Percentiles rank a stretch among this genome's conserved stretches.
Evolutionary conservation across 345 rosid species (phyloP).

Genomic region (Rubroshorea leprosula): DNA sequence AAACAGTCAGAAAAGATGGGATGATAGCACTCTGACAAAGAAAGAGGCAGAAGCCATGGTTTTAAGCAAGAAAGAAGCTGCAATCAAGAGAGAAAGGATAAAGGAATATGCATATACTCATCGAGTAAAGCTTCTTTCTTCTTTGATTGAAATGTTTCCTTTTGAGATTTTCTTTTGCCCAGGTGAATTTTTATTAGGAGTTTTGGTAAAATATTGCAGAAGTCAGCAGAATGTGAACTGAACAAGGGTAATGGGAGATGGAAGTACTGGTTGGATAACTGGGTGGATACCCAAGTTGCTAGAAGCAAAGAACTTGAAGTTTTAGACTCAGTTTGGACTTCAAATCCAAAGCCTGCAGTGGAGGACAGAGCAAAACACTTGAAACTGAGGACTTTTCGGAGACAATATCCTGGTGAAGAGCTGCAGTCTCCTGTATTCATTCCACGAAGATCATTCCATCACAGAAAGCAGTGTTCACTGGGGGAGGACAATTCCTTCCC

Average conservation of each 20-base stretch:
- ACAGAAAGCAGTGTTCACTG: constrained; percentile 53
- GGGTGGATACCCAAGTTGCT: constrained; percentile 72
- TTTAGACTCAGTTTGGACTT: constrained; percentile 45
- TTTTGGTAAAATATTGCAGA: constrained; percentile 32
- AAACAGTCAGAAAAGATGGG: constrained; percentile 70
- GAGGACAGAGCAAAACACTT: constrained; percentile 36
- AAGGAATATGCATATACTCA: constrained; percentile 58
- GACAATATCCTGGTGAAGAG: constrained; percentile 22
- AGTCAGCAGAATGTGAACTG: constrained; percentile 71
- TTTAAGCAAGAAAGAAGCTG: constrained; percentile 69
- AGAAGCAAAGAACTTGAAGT: constrained; percentile 80
- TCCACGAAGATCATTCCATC: constrained; percentile 41
- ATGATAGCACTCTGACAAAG: constrained; percentile 73
- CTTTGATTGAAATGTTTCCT: background rate
- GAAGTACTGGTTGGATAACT: constrained; percentile 84
- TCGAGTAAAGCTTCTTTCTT: constrained; percentile 38
- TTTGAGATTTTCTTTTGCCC: background rate
- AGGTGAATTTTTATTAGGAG: constrained; percentile 11
- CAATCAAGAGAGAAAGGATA: constrained; percentile 54
- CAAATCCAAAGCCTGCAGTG: constrained; percentile 32
- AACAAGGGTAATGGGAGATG: constrained; percentile 54
- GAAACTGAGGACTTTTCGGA: constrained; percentile 34
- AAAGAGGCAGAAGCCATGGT: constrained; percentile 60
- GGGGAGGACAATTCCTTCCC: constrained; percentile 54
- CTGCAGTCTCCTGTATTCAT: constrained; percentile 29